A percentile compares a stretch with the other conserved stretches of the same genome.
These are phyloP conservation scores for Helotiales sp. DNA, from an alignment of 2,329 filamentous ascomycete genomes.

Conservation along the genomic window DNA sequence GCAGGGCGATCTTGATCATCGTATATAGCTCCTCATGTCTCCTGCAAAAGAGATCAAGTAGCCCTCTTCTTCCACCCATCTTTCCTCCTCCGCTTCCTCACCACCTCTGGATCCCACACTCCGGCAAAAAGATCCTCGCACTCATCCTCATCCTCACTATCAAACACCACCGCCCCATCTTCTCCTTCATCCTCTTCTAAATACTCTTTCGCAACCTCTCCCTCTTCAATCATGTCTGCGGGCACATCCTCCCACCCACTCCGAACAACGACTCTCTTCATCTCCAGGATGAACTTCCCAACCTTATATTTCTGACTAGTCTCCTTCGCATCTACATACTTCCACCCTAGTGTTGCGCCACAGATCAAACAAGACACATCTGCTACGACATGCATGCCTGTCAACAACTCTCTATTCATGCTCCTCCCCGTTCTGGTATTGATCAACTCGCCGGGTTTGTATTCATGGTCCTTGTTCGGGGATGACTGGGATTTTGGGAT, in stretches of 20 bases:
- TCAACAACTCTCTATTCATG: constrained; percentile 59
- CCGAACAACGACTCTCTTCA: constrained; percentile 53
- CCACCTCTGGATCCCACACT: constrained; percentile 54
- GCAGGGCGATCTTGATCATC: too few species aligned
- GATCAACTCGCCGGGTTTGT: constrained; percentile 39
- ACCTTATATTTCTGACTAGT: constrained; percentile 64
- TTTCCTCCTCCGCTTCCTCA: constrained; percentile 31
- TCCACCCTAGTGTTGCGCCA: constrained; percentile 61
- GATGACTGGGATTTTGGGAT: constrained; percentile 3
- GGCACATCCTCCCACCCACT: constrained; percentile 53
- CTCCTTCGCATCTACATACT: constrained; percentile 65
- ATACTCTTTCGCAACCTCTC: constrained; percentile 40
- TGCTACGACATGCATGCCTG: constrained; percentile 63
- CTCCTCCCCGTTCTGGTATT: constrained; percentile 57
- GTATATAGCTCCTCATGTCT: too few species aligned
- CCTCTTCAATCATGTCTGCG: constrained; percentile 16
- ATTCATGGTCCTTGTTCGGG: constrained; percentile 9
- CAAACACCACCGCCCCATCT: constrained; percentile 49
- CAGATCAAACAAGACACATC: constrained; percentile 62
- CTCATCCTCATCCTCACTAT: constrained; percentile 66
- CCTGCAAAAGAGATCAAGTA: constrained; percentile 36
- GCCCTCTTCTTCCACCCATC: constrained; percentile 18
- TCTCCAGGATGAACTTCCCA: constrained; percentile 68
- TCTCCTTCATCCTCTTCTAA: constrained; percentile 59
- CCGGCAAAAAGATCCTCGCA: constrained; percentile 66